Conservation (phyloP, 1,284 basidiomycete species). For the Macrocystidia cucumis region DNA sequence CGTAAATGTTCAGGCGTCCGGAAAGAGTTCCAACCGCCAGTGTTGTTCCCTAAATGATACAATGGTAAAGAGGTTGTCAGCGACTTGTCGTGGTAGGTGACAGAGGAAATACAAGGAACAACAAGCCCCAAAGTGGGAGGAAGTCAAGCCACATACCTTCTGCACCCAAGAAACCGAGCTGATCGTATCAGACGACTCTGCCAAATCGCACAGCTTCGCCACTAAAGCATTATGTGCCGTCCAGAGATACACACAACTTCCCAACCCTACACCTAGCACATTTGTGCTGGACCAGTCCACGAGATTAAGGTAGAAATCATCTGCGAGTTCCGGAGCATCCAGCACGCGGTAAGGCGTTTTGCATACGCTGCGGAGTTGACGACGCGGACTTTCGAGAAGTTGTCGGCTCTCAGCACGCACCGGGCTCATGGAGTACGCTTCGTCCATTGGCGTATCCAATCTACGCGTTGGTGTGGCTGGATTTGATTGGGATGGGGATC, state of each 20-base stretch:
- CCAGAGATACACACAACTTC: constrained; percentile 94
- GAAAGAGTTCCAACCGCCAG: constrained; percentile 89
- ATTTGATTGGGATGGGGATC: constrained; percentile 52
- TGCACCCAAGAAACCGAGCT: constrained; percentile 92
- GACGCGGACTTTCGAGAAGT: constrained; percentile 81
- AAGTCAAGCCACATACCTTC: constrained; percentile 41
- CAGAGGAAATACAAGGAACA: neutral
- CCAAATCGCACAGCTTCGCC: constrained; percentile 85
- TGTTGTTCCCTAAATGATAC: constrained; percentile 57
- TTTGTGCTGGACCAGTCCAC: constrained; percentile 98
- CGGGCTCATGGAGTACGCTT: constrained; percentile 87
- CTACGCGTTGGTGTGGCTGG: constrained; percentile 56
- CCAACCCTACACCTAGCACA: constrained; percentile 89
- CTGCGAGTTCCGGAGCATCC: constrained; percentile 94
- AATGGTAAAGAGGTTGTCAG: neutral
- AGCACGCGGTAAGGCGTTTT: constrained; percentile 97
- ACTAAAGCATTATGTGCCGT: constrained; percentile 90
- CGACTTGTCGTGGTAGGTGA: too few species aligned
- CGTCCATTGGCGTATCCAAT: constrained; percentile 72
- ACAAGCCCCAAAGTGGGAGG: neutral
- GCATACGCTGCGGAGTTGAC: constrained; percentile 77
- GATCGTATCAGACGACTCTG: constrained; percentile 55
- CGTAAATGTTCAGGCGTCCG: constrained; percentile 91
- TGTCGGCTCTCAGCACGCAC: constrained; percentile 80
- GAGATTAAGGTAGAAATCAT: constrained; percentile 98